phyloP scores from a whole-genome alignment of 2,329 filamentous ascomycete species.

The Furcasterigmium sp. region DNA sequence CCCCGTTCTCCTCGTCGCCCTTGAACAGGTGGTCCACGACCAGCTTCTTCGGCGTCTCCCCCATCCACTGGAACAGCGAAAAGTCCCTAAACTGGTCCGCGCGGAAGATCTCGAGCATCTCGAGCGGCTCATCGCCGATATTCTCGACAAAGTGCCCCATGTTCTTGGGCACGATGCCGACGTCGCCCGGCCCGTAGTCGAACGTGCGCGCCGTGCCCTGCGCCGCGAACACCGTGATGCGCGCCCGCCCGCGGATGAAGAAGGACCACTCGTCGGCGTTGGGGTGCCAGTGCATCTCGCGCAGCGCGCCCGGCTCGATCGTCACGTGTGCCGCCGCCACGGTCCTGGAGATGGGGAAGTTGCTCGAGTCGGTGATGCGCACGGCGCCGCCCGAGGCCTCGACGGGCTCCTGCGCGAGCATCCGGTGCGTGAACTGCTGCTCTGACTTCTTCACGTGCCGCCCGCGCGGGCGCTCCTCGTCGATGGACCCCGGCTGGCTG shows the following conservation, averaged over 20 bases:
- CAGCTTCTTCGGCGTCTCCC: conserved; percentile 62
- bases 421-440: conserved; percentile 64
- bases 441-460: conserved; percentile 61
- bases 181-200: conserved; percentile 69
- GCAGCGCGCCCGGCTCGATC: conserved; percentile 65
- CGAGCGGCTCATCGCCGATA: conserved; percentile 67
- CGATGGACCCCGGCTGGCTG: conserved; percentile 56
- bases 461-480: conserved; percentile 57
- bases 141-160: conserved; percentile 83
- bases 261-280: conserved; percentile 78
- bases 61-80: conserved; percentile 70
- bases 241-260: conserved; percentile 66
- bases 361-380: conserved; percentile 69
- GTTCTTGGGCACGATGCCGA: conserved; percentile 70
- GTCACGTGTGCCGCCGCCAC: conserved; percentile 68
- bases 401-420: conserved; percentile 64
- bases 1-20: conserved; percentile 53
- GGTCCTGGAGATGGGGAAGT: conserved; percentile 69
- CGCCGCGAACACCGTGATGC: conserved; percentile 69
- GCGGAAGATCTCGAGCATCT: conserved; percentile 72
- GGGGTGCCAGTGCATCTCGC: conserved; percentile 82
- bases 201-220: conserved; percentile 68
- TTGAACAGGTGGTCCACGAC: conserved; percentile 63
- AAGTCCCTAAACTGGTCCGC: conserved; percentile 69
- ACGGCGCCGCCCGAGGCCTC: conserved; percentile 65